Conservation (phyloP, 257 asterid species). For the Perilla frutescens region DNA sequence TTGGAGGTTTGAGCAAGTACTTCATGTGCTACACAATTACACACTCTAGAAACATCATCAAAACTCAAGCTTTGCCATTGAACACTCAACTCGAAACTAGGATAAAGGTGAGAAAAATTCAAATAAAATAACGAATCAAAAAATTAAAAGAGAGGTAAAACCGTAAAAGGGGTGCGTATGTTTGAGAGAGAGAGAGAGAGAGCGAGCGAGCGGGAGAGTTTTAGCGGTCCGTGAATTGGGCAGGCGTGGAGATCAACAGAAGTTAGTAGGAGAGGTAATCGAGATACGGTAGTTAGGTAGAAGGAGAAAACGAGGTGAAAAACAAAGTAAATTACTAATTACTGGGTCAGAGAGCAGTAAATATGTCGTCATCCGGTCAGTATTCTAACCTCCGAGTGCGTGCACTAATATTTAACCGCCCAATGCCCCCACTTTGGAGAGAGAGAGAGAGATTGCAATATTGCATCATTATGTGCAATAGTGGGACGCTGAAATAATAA, state of each 20-base stretch:
- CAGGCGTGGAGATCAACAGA: neutral
- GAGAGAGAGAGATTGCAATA: neutral
- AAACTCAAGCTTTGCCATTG: too few relatives aligned
- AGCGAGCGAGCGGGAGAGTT: too few relatives aligned
- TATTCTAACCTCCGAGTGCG: constrained; percentile 37
- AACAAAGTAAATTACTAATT: neutral
- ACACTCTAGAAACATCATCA: too few relatives aligned
- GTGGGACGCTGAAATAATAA: constrained; percentile 6
- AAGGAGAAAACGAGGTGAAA: neutral
- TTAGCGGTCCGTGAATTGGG: too few relatives aligned
- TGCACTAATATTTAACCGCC: constrained; percentile 36
- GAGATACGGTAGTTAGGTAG: too few relatives aligned
- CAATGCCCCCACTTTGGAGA: constrained; percentile 1
- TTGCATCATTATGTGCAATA: constrained; percentile 13
- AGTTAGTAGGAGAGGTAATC: neutral
- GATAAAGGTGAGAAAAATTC: too few relatives aligned
- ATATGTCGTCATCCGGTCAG: constrained; percentile 32
- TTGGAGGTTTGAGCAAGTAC: too few relatives aligned
- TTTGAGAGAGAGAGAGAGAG: too few relatives aligned
- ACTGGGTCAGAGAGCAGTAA: constrained; percentile 8
- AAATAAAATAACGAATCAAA: too few relatives aligned
- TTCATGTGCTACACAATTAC: too few relatives aligned
- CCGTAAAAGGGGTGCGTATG: neutral
- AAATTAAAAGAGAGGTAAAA: neutral
- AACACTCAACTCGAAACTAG: too few relatives aligned